Evolutionary conservation across 2,329 filamentous ascomycete genomes (phyloP).

Genomic region (Mariannaea sp.): DNA sequence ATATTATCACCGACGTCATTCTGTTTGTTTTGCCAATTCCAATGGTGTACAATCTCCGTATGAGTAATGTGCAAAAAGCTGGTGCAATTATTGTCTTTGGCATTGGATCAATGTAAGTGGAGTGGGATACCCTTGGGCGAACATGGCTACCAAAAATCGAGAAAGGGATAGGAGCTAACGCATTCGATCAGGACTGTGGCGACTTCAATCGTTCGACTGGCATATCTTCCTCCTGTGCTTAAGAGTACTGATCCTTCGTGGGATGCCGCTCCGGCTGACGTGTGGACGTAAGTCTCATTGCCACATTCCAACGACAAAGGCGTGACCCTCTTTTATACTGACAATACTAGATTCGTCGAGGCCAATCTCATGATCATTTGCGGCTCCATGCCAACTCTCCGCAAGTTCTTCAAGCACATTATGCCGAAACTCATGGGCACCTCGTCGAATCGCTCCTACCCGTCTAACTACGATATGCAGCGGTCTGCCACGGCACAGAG

Average conservation of each 20-base stretch:
- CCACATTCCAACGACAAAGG: too few relatives aligned
- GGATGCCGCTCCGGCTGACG: too few relatives aligned
- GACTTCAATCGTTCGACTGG: slow-evolving; percentile 39
- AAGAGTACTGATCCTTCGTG: too few relatives aligned
- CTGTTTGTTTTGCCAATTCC: slow-evolving; percentile 53
- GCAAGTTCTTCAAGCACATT: slow-evolving; percentile 43
- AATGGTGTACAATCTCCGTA: slow-evolving; percentile 50
- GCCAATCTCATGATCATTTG: slow-evolving; percentile 48
- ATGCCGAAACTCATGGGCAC: slow-evolving; percentile 36
- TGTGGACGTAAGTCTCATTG: too few relatives aligned
- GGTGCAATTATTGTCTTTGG: slow-evolving; percentile 50
- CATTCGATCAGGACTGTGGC: slow-evolving; percentile 35
- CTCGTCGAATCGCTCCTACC: not conserved
- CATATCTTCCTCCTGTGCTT: too few relatives aligned
- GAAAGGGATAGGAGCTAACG: not conserved
- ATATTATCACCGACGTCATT: slow-evolving; percentile 53
- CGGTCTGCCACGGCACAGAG: slow-evolving; percentile 12
- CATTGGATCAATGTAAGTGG: slow-evolving; percentile 41
- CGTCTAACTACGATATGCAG: slow-evolving; percentile 10
- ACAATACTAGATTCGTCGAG: slow-evolving; percentile 42
- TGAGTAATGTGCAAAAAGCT: slow-evolving; percentile 53
- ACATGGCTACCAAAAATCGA: too few relatives aligned
- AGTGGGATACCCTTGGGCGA: slow-evolving; percentile 33
- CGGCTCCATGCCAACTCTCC: slow-evolving; percentile 46
- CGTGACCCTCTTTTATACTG: too few relatives aligned